These are phyloP conservation scores for Lecanosticta acicola DNA, from an alignment of 2,329 filamentous ascomycete species.

Conservation along the genomic window DNA sequence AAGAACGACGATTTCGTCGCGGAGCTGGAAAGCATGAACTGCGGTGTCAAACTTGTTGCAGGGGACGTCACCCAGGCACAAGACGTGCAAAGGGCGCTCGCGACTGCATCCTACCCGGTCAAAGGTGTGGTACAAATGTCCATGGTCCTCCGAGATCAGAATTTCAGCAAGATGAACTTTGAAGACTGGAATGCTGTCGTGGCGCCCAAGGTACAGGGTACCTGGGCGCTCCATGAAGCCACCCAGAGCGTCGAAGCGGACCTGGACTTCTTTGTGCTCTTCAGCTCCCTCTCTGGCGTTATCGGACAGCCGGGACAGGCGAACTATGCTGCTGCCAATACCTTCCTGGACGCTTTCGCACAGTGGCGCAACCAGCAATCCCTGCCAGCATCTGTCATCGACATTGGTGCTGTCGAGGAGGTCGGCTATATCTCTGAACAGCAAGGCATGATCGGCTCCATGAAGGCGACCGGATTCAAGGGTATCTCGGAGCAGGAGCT, in stretches of 20 bases:
- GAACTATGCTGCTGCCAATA: slow-evolving; percentile 22
- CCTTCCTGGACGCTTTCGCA: slow-evolving; percentile 21
- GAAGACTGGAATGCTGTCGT: slow-evolving; percentile 5
- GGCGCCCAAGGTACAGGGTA: slow-evolving; percentile 25
- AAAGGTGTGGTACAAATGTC: slow-evolving; percentile 27
- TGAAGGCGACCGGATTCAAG: background rate
- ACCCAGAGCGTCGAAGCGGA: background rate
- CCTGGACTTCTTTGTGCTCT: slow-evolving; percentile 25
- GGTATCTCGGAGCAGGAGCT: background rate
- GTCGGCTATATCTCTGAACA: background rate
- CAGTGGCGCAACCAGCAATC: slow-evolving; percentile 20
- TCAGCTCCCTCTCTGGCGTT: slow-evolving; percentile 17
- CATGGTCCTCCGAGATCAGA: slow-evolving; percentile 25
- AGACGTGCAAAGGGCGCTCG: background rate
- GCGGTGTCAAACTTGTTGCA: background rate
- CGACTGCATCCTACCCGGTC: background rate
- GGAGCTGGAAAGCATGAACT: background rate
- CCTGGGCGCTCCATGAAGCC: slow-evolving; percentile 19
- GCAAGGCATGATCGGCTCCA: background rate
- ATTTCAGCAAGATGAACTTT: slow-evolving; percentile 17
- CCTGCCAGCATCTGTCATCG: slow-evolving; percentile 19
- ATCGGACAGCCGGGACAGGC: slow-evolving; percentile 14
- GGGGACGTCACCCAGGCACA: background rate
- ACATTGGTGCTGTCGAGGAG: slow-evolving; percentile 17
- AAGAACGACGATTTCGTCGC: background rate